Conservation (phyloP, 2,329 filamentous ascomycete species). For the Fusarium poae region DNA sequence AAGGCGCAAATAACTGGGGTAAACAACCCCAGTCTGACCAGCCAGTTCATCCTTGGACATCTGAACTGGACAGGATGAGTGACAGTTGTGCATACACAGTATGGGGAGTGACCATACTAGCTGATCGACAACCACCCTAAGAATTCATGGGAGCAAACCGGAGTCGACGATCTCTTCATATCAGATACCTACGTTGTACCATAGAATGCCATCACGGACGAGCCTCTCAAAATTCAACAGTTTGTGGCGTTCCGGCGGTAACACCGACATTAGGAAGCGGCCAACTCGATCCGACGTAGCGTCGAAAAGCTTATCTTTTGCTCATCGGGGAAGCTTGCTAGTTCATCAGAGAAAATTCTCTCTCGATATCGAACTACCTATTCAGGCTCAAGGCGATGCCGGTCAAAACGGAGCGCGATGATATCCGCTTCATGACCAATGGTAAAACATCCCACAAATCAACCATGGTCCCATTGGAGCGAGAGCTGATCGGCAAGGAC, state of each 20-base stretch:
- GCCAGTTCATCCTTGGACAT: not conserved
- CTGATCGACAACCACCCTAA: not conserved
- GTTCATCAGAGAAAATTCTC: conserved; percentile 13
- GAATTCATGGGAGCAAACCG: not conserved
- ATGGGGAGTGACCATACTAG: not conserved
- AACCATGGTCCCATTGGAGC: conserved; percentile 27
- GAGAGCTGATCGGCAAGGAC: conserved; percentile 32
- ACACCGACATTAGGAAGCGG: conserved; percentile 2
- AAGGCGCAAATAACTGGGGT: conserved; percentile 8
- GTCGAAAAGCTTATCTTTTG: conserved; percentile 24
- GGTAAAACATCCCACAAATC: conserved; percentile 29
- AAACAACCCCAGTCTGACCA: not conserved
- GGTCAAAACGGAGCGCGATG: conserved; percentile 40
- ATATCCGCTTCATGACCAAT: conserved; percentile 42
- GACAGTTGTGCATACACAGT: conserved; percentile 11
- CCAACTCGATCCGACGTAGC: conserved; percentile 13
- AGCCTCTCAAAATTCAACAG: conserved; percentile 12
- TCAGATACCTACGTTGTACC: not conserved
- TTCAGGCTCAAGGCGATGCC: conserved; percentile 25
- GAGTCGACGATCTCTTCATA: not conserved
- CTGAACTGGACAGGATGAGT: conserved; percentile 4
- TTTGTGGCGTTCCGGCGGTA: conserved; percentile 9
- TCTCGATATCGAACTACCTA: conserved; percentile 35
- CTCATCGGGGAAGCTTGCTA: conserved; percentile 6
- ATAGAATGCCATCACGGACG: conserved; percentile 3